Base-by-base conservation (phyloP, 768 basidiomycete species). In the Boletus subcaerulescens region DNA sequence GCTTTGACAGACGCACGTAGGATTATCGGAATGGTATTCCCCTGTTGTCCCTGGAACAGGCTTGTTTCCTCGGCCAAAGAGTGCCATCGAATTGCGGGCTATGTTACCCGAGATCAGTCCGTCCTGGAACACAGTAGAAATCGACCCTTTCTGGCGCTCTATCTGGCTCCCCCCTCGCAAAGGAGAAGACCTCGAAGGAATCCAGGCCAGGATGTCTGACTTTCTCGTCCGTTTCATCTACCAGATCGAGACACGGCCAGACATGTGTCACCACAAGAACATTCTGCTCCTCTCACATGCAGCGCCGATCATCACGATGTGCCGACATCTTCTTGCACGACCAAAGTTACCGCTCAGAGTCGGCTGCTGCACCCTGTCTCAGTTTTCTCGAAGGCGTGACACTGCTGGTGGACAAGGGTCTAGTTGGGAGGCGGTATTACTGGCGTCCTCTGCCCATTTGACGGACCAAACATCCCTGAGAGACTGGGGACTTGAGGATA, bases 401-500 rank as follows among this genome's bases (percentile, higher is more conserved):
- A 63, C 49, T 12, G 53, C 33, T 4, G 56, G 58, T 15, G 63
- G 72, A 3, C 51, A 77, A 14, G 81, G 78, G 4, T 86, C 40
- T 41, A 40, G 9, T n/a, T 66, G 87, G 83, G 68, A 74, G 47
- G 66, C 77, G 6, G 62, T 65, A 35, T 65, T 64, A 32, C 62
- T 90, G 24, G 86, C 78, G 0, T 81, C 84, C 46, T 85, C 82
- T 1, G 62, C 67, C 1, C 85, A 89, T 67, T 48, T 67, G 50
- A 69, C 89, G 38, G 75, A 76, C 26, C 82, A 80, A 3, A 86
- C 85, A 1, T 60, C 79, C 2, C 73, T 79, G 49, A 76, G 89
- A 58, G 86, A 88, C 45, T 93, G 91, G 91, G 91, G 91, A 14
- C 84, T 93, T 57, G 86, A 89, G 60, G 84, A 92, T 66, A 78